These are phyloP conservation scores for Trametes cubensis DNA, from an alignment of 768 basidiomycete genomes.

Conservation along the genomic window DNA sequence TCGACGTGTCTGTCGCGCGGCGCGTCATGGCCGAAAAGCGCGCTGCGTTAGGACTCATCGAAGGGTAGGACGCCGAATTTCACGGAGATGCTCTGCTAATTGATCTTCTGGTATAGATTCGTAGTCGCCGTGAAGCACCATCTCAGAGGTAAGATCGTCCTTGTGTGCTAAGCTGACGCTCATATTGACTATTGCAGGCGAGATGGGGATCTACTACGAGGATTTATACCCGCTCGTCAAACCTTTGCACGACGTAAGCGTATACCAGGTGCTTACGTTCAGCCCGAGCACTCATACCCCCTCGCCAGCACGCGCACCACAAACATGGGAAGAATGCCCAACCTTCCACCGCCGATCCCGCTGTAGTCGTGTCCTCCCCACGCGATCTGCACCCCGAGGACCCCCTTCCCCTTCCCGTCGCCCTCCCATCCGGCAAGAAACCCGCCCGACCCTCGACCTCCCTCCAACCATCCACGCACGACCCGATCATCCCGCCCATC, in stretches of 20 bases:
- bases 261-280: background rate
- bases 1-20: conserved; percentile 41
- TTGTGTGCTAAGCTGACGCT: background rate
- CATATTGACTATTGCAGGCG: conserved; percentile 39
- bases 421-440: background rate
- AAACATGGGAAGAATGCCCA: background rate
- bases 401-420: conserved; percentile 3
- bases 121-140: conserved; percentile 64
- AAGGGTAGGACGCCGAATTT: conserved; percentile 44
- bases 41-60: conserved; percentile 58
- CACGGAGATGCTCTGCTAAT: background rate
- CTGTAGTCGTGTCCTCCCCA: background rate
- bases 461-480: background rate
- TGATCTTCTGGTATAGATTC: conserved; percentile 41
- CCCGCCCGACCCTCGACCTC: background rate
- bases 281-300: background rate
- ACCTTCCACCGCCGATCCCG: background rate
- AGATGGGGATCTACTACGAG: conserved; percentile 62
- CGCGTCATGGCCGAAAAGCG: conserved; percentile 64
- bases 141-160: conserved; percentile 45
- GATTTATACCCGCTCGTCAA: conserved; percentile 60
- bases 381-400: conserved; percentile 10
- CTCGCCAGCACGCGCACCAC: conserved; percentile 17
- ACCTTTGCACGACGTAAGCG: conserved; percentile 55
- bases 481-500: conserved; percentile 49